phyloP scores from a whole-genome alignment of 2,329 filamentous ascomycete species.

The Sporothrix protearum region DNA sequence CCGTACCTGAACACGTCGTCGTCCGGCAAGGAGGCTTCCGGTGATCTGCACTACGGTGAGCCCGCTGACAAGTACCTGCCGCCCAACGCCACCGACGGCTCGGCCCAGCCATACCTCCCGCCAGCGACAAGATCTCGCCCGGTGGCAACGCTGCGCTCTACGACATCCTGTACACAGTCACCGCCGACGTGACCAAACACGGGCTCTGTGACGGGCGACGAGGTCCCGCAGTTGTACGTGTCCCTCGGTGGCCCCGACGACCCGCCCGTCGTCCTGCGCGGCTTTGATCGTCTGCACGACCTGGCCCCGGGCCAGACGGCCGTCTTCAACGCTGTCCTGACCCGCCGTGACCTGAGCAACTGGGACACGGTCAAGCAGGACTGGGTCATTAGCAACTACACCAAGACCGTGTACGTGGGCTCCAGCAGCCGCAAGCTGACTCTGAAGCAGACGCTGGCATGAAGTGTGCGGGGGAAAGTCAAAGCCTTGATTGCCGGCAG shows the following conservation, averaged over 20 bases:
- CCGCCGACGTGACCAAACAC: constrained; percentile 71
- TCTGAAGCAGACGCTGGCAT: constrained; percentile 36
- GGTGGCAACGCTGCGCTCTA: constrained; percentile 65
- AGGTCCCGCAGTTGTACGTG: constrained; percentile 75
- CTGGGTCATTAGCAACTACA: constrained; percentile 62
- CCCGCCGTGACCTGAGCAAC: constrained; percentile 77
- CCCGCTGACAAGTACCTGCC: constrained; percentile 59
- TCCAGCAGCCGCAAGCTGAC: constrained; percentile 54
- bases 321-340: constrained; percentile 66
- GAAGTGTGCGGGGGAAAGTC: neutral
- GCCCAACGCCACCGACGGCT: constrained; percentile 51
- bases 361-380: constrained; percentile 80
- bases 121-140: constrained; percentile 46
- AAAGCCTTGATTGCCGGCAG: neutral
- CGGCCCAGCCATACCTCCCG: constrained; percentile 53
- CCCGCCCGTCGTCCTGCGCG: constrained; percentile 63
- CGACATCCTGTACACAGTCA: constrained; percentile 65
- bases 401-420: constrained; percentile 55
- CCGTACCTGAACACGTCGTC: constrained; percentile 65
- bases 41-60: constrained; percentile 58
- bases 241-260: constrained; percentile 75
- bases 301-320: constrained; percentile 66
- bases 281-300: constrained; percentile 68
- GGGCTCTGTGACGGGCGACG: constrained; percentile 61
- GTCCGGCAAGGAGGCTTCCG: constrained; percentile 52